Evolutionary conservation across 2,329 filamentous ascomycete genomes (phyloP).

Genomic region (Aspergillus neoniger): DNA sequence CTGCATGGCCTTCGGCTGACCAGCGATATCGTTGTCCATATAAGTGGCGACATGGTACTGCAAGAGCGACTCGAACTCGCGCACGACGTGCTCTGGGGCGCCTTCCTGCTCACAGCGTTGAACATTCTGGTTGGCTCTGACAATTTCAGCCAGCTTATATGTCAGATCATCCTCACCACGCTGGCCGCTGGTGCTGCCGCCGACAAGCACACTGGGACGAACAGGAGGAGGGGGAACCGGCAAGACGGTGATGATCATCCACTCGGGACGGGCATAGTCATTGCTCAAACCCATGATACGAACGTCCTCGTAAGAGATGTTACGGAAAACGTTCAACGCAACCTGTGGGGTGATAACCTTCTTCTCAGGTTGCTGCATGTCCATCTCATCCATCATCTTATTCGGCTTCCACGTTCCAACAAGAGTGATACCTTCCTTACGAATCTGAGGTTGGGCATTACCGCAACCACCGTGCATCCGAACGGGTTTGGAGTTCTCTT

Average conservation of each 20-base stretch:
- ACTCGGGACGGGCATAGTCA: constrained; percentile 94
- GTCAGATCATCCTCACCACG: constrained; percentile 98
- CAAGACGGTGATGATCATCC: constrained; percentile 95
- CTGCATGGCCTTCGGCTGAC: constrained; percentile 88
- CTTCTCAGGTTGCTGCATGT: constrained; percentile 72
- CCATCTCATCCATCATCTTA: constrained; percentile 67
- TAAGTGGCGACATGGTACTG: constrained; percentile 99
- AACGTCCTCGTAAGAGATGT: constrained; percentile 79
- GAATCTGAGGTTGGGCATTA: constrained; percentile 83
- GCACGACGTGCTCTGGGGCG: constrained; percentile 84
- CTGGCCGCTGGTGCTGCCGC: constrained; percentile 87
- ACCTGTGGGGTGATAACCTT: constrained; percentile 78
- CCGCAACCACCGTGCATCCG: constrained; percentile 86
- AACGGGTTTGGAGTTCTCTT: constrained; percentile 57
- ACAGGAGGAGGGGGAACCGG: constrained; percentile 95
- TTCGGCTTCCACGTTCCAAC: constrained; percentile 74
- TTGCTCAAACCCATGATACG: constrained; percentile 86
- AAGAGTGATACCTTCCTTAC: constrained; percentile 82
- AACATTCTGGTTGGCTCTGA: constrained; percentile 94
- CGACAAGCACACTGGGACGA: constrained; percentile 94
- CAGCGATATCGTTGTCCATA: constrained; percentile 99
- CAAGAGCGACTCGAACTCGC: constrained; percentile 86
- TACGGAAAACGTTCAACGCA: constrained; percentile 82
- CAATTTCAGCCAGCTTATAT: constrained; percentile 98
- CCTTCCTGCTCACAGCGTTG: constrained; percentile 88